phyloP scores from a whole-genome alignment of 345 rosid genomes.

The Ceriops decandra region DNA sequence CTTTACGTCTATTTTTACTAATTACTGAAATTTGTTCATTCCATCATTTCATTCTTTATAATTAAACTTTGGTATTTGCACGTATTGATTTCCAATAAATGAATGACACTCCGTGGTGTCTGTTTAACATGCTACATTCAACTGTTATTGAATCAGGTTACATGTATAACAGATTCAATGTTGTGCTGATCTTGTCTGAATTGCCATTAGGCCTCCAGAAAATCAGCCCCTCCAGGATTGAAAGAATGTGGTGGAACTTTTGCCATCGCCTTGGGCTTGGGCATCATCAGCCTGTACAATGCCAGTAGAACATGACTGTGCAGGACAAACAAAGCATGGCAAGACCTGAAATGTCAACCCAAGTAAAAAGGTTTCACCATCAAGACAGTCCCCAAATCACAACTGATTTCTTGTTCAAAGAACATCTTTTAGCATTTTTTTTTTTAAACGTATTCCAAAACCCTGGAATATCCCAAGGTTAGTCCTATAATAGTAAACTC shows the following conservation, averaged over 20 bases:
- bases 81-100: too few relatives aligned
- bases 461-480: too few relatives aligned
- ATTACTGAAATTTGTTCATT: too few relatives aligned
- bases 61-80: too few relatives aligned
- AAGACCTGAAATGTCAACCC: neutral
- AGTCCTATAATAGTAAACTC: too few relatives aligned
- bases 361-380: neutral
- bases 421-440: neutral
- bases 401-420: neutral
- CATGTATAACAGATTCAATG: neutral
- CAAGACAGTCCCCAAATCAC: neutral
- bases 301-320: neutral
- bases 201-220: neutral
- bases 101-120: too few relatives aligned
- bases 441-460: neutral
- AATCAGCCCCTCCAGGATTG: neutral
- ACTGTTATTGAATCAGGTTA: neutral
- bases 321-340: neutral
- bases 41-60: too few relatives aligned
- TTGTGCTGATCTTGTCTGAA: neutral
- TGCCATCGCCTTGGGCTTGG: neutral
- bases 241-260: neutral
- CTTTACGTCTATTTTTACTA: too few relatives aligned
- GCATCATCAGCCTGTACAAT: constrained; percentile 6
- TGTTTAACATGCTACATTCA: neutral